phyloP scores from a whole-genome alignment of 495 filamentous ascomycete genomes.

The Penicillium canescens region DNA sequence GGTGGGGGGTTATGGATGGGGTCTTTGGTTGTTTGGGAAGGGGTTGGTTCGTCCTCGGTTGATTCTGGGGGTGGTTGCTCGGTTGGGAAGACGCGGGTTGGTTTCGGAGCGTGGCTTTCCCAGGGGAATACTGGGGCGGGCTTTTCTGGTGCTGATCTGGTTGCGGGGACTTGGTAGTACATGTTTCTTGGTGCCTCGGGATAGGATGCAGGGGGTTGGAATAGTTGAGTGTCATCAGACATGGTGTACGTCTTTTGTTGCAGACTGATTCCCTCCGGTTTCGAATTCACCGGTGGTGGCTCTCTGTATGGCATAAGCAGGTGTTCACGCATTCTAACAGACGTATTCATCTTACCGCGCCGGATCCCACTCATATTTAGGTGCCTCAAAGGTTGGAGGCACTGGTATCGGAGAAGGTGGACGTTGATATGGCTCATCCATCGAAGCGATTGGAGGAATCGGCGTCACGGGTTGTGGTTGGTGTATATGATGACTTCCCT shows the following conservation, averaged over 20 bases:
- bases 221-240: conserved; percentile 68
- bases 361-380: conserved; percentile 67
- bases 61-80: conserved; percentile 32
- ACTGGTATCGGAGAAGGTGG: conserved; percentile 43
- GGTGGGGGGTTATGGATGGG: conserved; percentile 4
- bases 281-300: conserved; percentile 70
- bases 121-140: conserved; percentile 80
- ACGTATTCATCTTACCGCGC: conserved; percentile 49
- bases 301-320: conserved; percentile 51
- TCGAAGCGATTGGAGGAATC: conserved; percentile 19
- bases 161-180: conserved; percentile 76
- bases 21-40: not conserved
- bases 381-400: conserved; percentile 43
- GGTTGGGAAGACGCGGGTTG: conserved; percentile 73
- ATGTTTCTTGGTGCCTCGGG: conserved; percentile 81
- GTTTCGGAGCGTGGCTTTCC: conserved; percentile 64
- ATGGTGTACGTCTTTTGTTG: conserved; percentile 72
- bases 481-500: conserved; percentile 14
- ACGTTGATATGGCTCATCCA: conserved; percentile 25
- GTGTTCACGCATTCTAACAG: not conserved
- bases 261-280: conserved; percentile 77
- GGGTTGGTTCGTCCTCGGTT: conserved; percentile 6
- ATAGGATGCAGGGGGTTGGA: conserved; percentile 71
- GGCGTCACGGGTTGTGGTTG: conserved; percentile 41
- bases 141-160: conserved; percentile 54